Evolutionary conservation across 495 filamentous ascomycete genomes (phyloP), one percentile per base, ranked within the genome.

Genomic region (Aspergillus cavernicola): DNA sequence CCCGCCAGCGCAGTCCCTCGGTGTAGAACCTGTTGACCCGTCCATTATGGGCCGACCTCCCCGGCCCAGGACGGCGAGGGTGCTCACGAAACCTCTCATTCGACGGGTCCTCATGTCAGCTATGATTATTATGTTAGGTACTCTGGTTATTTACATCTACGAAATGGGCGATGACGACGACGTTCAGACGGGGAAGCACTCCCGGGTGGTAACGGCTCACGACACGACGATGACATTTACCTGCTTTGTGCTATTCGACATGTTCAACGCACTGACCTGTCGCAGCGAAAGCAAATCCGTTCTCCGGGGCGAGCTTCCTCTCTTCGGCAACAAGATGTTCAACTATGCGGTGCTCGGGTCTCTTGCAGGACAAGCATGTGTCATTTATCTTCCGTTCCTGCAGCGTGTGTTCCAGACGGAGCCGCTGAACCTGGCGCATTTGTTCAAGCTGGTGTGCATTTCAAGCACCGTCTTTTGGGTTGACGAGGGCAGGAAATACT

Each of bases 211-310:
- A 45, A 95, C 84, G 10, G 89, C 87, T 24, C 90, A 95, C 61
- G 93, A 98, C 73, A 98, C 93, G 13, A 98, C 93, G 52, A 96
- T 97, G 90, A 98, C 93, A 1, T 98, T 98, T 67, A 98, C 93
- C 18, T 95, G 89, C 70, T 98, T 98, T 63, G 93, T 98, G 19
- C 78, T 97, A 22, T 98, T 96, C 67, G 93, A 98, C 74, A 97
- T 98, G 93, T 95, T 96, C 76, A 96, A 97, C 67, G 93, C 93
- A 0, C 76, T 98, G 12, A 86, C 90, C 8, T 97, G 93, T 69
- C 89, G 93, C 44, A 93, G 88, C 42, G 92, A 97, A 67, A 80
- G 78, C 57, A 98, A 98, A 63, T 91, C 86, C 28, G 76, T 97
- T 4, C 81, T 97, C 19, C 78, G 84, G 24, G 92, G 92, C 36